Evolutionary conservation across 1,139 yeast genomes (phyloP).

Genomic region (Kodamaea suecica): DNA sequence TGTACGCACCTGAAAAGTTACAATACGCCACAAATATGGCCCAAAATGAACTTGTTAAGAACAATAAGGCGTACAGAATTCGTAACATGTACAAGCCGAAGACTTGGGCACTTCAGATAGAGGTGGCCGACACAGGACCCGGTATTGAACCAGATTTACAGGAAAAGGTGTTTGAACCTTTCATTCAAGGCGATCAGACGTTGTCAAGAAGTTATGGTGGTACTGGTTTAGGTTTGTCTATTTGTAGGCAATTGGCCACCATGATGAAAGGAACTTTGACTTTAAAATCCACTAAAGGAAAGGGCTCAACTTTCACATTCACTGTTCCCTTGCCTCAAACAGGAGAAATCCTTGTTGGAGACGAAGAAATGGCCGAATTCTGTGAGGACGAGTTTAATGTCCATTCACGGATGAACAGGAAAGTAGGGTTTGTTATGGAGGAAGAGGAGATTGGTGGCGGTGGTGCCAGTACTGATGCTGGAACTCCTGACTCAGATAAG

Average conservation of each 20-base stretch:
- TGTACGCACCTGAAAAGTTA: background rate
- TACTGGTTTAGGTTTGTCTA: conserved; percentile 90
- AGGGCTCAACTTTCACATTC: conserved; percentile 78
- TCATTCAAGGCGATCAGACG: conserved; percentile 95
- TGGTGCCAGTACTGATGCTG: conserved; percentile 1
- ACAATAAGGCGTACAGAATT: conserved; percentile 34
- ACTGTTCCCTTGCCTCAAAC: conserved; percentile 75
- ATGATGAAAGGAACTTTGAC: conserved; percentile 86
- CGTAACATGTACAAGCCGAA: conserved; percentile 40
- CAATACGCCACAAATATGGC: conserved; percentile 11
- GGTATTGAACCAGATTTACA: conserved; percentile 82
- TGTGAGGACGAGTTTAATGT: conserved; percentile 47
- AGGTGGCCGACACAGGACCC: conserved; percentile 87
- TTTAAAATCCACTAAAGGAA: conserved; percentile 63
- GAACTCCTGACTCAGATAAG: conserved; percentile 4
- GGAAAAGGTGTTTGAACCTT: conserved; percentile 88
- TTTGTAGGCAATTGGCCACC: conserved; percentile 84
- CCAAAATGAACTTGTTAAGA: conserved; percentile 22
- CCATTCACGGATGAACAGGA: conserved; percentile 33
- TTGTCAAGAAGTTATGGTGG: conserved; percentile 91
- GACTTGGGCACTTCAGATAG: conserved; percentile 65
- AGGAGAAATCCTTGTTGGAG: conserved; percentile 51
- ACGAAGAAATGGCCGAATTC: conserved; percentile 37
- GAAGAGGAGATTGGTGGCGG: conserved; percentile 16
- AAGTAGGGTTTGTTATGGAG: conserved; percentile 32